Percentiles rank a stretch among this genome's conserved stretches.
Evolutionary conservation across 2,329 filamentous ascomycete genomes (phyloP).

Genomic region (Fusarium solani-melongenae): DNA sequence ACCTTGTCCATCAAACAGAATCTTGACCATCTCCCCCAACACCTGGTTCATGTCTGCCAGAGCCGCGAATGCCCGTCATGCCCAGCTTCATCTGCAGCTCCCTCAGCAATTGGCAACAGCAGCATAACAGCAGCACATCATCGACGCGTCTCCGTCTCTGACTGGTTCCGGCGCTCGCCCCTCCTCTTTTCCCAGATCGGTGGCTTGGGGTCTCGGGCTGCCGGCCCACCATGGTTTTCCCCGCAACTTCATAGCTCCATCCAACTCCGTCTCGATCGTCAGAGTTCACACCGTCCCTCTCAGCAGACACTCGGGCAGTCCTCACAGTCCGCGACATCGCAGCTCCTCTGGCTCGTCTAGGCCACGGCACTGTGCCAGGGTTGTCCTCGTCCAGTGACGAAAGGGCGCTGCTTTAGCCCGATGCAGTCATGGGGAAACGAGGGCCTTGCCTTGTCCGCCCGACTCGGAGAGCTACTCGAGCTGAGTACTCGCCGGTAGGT

Average conservation of each 20-base stretch:
- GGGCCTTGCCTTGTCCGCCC: not conserved
- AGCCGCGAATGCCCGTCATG: not conserved
- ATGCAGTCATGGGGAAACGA: conserved; percentile 29
- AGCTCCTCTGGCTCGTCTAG: not conserved
- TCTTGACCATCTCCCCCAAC: not conserved
- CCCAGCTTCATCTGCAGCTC: not conserved
- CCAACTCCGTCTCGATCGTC: conserved; percentile 44
- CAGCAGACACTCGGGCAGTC: conserved; percentile 26
- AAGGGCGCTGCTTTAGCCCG: conserved; percentile 36
- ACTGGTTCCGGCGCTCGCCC: conserved; percentile 27
- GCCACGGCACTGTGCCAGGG: conserved; percentile 28
- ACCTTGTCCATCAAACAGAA: not conserved
- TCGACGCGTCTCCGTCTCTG: conserved; percentile 12
- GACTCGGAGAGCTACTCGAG: conserved; percentile 24
- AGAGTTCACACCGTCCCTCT: conserved; percentile 44
- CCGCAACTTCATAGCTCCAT: conserved; percentile 36
- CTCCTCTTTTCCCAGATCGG: conserved; percentile 32
- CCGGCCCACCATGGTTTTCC: conserved; percentile 39
- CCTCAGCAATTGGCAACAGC: conserved; percentile 9
- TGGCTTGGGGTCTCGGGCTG: conserved; percentile 34
- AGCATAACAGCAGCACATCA: conserved; percentile 18
- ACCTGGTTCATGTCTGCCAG: not conserved
- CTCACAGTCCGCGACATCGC: conserved; percentile 36
- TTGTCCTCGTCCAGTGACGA: conserved; percentile 30
- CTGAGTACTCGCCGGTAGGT: conserved; percentile 31